Evolutionary conservation across 176 grass and related monocot genomes (phyloP).

Genomic region (Musa beccarii): DNA sequence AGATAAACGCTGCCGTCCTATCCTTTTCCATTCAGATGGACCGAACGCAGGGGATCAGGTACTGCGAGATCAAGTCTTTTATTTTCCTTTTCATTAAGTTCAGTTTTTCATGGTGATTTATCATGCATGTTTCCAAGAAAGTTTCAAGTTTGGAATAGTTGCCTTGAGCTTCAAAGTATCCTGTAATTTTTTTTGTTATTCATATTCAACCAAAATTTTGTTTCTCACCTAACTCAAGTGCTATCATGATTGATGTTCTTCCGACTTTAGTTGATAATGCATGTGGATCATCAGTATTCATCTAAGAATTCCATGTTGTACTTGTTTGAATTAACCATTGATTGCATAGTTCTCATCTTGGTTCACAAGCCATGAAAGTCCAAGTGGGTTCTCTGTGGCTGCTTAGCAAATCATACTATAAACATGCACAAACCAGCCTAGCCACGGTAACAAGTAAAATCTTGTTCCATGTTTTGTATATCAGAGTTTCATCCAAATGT

Average conservation of each 20-base stretch:
- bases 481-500: too few relatives aligned
- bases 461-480: too few relatives aligned
- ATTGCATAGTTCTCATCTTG: background rate
- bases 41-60: slow-evolving; percentile 99
- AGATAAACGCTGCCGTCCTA: slow-evolving; percentile 91
- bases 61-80: background rate
- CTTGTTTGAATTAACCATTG: background rate
- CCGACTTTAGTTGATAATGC: too few relatives aligned
- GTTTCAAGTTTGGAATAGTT: background rate
- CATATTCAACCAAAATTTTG: too few relatives aligned
- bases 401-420: too few relatives aligned
- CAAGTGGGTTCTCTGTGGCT: background rate
- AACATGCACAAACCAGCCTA: too few relatives aligned
- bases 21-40: slow-evolving; percentile 90
- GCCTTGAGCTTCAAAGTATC: too few relatives aligned
- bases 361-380: background rate
- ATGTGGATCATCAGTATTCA: too few relatives aligned
- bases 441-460: too few relatives aligned
- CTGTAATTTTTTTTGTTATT: too few relatives aligned
- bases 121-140: background rate
- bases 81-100: slow-evolving; percentile 4
- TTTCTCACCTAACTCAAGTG: too few relatives aligned
- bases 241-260: too few relatives aligned
- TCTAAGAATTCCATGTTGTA: background rate
- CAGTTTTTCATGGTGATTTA: background rate